These are phyloP conservation scores for Fusarium transvaalense DNA, from an alignment of 2,329 filamentous ascomycete genomes.

Conservation along the genomic window DNA sequence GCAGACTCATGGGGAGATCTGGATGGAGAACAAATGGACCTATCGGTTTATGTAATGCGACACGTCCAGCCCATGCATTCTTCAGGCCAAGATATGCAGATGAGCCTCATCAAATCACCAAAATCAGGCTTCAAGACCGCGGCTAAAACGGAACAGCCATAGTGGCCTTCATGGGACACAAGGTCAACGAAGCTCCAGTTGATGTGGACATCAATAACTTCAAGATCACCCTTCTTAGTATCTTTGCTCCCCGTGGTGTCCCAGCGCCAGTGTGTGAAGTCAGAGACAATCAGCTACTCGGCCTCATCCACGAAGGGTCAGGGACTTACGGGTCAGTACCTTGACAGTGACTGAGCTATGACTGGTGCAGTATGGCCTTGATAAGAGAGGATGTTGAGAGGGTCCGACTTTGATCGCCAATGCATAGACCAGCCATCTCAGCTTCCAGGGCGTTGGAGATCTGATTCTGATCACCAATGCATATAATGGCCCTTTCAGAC, in stretches of 20 bases:
- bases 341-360: neutral
- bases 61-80: no score
- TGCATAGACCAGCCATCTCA: neutral
- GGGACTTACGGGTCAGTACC: neutral
- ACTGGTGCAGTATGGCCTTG: neutral
- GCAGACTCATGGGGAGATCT: neutral
- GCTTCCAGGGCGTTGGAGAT: neutral
- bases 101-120: neutral
- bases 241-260: neutral
- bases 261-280: neutral
- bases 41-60: neutral
- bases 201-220: neutral
- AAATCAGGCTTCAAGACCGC: neutral
- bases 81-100: neutral
- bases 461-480: neutral
- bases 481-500: neutral
- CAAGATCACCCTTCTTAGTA: neutral
- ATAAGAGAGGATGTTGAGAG: neutral
- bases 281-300: neutral
- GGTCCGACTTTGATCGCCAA: neutral
- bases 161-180: fast-evolving
- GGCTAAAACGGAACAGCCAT: neutral
- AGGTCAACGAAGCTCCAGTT: no score
- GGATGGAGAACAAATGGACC: neutral
- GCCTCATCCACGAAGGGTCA: neutral